Evolutionary conservation across 2,329 filamentous ascomycete species (phyloP), one percentile per base, ranked within the genome.

Genomic region (Ophiostoma populinum): DNA sequence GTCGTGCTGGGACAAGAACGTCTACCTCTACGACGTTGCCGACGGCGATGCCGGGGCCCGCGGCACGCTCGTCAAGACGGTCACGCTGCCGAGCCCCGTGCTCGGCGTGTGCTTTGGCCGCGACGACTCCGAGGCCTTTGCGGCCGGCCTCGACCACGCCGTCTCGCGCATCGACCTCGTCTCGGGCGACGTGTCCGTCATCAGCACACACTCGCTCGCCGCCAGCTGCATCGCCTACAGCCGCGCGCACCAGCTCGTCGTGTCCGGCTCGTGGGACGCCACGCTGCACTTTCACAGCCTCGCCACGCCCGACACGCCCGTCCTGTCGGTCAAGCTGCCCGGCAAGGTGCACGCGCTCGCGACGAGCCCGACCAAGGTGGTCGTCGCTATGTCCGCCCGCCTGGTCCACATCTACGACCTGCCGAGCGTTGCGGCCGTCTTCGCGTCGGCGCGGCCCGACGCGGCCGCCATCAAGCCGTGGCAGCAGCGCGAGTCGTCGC

Each of bases 391-490:
- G 90, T 81, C 86, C 3, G 81, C 80, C 36, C 80, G 90, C 37
- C 72, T 86, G n/a, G 74, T 94, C 41, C 76, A 90, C 61, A 93
- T 98, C 54, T 95, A 94, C 66, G 82, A 94, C 50, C 67, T 98
- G 21, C 64, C 73, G 32, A 59, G 74, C 17, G 68, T 93, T 25
- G 55, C 67, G 7, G 50, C 65, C 2, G 59, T 71, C 6, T 58
- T 76, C 27, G 49, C 62, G 17, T 63, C 65, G 12, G 56, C 33
- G 17, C 16, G 39, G 19, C 26, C 67, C 48, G 54, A 62, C 13
- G 54, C 61, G 7, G 53, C 57, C 49, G 58, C 58, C 15, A 50
- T 85, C 35, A 69, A 80, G 51, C 86, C 87, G 0, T 94, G 83
- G 83, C 90, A 98, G 56, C 73, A 82, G 47, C 74, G 90, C 41